Base-by-base conservation (phyloP, 1,139 yeast genomes). In the Kodamaea sp. region DNA sequence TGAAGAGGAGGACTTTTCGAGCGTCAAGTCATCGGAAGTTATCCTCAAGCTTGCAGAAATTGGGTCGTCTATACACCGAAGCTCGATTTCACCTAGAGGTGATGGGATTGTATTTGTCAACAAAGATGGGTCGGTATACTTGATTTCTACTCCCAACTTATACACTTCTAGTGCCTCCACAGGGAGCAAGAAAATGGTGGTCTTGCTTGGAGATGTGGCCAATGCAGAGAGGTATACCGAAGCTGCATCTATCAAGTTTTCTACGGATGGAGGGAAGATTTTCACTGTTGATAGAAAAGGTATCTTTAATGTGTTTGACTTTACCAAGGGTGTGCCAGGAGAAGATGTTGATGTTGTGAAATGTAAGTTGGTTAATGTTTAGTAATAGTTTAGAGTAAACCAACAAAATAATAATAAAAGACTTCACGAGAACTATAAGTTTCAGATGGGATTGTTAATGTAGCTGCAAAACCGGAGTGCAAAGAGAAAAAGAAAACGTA, bases 201-300 rank as follows among this genome's bases (percentile, higher is more conserved):
- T 85, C 1, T 64, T 83, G 1, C 80, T 86, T 3, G 89, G 90
- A 6, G 92, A 84, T 40, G 94, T 83, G 2, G 74, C 90, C 1
- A 78, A 78, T 50, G 90, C 96, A 1, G 78, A 73, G 51, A 64
- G 83, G 41, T 74, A 65, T 34, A 68, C 74, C 28, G 94, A 83
- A 51, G 76, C 94, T 2, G 96, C 96, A 0, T 71, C 92, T 1
- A 59, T 89, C 39, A 63, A 73, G 35, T 90, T 88, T 53, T 81
- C 90, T 20, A 71, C 78, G 3, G 88, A 85, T 51, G 97, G 97
- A 0, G 90, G 90, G 29, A 80, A 80, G 42, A 66, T 90, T 14
- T 82, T 79, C 46, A 72, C 80, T 4, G 73, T 88, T 9, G 97
- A 90, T 57, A 66, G 96, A 26, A 86, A 84, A 49, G 97, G 97